Conservation (phyloP, 306 rosid genomes). For the Quercus berberidifolia region DNA sequence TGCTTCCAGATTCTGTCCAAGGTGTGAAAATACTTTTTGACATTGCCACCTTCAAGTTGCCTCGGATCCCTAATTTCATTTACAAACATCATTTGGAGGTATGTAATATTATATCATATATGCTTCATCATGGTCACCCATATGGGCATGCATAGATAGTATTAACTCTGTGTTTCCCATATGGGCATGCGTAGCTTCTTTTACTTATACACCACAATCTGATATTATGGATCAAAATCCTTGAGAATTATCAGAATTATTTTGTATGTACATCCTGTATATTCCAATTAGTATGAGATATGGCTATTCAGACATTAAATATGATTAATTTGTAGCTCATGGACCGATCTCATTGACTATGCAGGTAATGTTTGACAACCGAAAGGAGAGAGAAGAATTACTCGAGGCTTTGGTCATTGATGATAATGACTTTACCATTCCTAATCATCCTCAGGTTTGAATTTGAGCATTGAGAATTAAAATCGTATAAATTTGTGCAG, state of each 20-base stretch:
- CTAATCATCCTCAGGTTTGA: slow-evolving; percentile 28
- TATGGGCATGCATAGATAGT: too few relatives aligned
- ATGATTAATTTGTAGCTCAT: neutral
- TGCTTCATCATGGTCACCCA: too few relatives aligned
- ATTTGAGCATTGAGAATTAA: neutral
- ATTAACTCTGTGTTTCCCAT: too few relatives aligned
- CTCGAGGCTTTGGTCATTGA: slow-evolving; percentile 22
- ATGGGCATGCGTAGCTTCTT: too few relatives aligned
- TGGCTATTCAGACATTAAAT: neutral
- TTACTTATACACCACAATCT: too few relatives aligned
- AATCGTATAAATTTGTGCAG: neutral
- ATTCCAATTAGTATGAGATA: too few relatives aligned
- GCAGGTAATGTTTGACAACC: slow-evolving; percentile 33
- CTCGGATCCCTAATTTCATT: slow-evolving; percentile 22
- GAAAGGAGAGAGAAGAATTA: slow-evolving; percentile 33
- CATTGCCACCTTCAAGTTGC: slow-evolving; percentile 23
- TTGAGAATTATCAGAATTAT: too few relatives aligned
- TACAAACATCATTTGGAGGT: slow-evolving; percentile 32
- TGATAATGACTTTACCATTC: slow-evolving; percentile 7
- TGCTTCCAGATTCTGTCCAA: slow-evolving; percentile 30
- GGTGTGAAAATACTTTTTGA: slow-evolving; percentile 9
- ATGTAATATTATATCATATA: neutral
- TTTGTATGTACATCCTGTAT: too few relatives aligned
- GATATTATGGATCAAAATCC: too few relatives aligned
- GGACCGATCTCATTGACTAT: too few relatives aligned